These are phyloP conservation scores for Arthrinium puccinioides DNA, from an alignment of 2,329 filamentous ascomycete genomes.

Conservation along the genomic window DNA sequence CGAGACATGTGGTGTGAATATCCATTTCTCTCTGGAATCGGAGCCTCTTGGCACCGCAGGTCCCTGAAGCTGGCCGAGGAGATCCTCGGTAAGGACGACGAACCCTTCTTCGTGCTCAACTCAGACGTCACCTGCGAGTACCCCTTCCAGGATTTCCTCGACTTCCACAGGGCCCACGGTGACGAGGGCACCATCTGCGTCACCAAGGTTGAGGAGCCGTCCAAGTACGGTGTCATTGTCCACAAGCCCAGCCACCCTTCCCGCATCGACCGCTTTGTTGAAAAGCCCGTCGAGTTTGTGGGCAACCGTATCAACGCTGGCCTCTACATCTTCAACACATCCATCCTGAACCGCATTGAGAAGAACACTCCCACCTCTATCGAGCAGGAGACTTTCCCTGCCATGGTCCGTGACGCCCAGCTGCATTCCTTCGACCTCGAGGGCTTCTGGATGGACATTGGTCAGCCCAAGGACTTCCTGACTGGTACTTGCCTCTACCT, in stretches of 20 bases:
- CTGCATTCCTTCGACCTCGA: constrained; percentile 95
- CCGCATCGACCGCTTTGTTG: constrained; percentile 95
- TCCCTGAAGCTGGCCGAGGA: constrained; percentile 92
- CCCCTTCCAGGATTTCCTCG: constrained; percentile 81
- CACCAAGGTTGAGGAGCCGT: constrained; percentile 97
- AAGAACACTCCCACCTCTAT: constrained; percentile 87
- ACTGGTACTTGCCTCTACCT: constrained; percentile 95
- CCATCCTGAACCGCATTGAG: constrained; percentile 84
- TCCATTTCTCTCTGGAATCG: constrained; percentile 93
- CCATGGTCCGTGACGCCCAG: constrained; percentile 81
- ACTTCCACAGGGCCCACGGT: constrained; percentile 89
- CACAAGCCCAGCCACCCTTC: constrained; percentile 90
- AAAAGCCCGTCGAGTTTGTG: constrained; percentile 98
- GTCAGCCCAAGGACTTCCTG: constrained; percentile 97
- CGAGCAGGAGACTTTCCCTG: constrained; percentile 97
- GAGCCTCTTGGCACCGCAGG: constrained; percentile 94
- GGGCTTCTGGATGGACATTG: constrained; percentile 99
- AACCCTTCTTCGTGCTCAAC: constrained; percentile 97
- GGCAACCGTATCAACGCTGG: constrained; percentile 98
- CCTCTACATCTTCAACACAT: constrained; percentile 96
- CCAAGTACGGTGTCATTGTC: constrained; percentile 97
- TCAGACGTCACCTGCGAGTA: constrained; percentile 98
- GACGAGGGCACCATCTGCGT: constrained; percentile 97
- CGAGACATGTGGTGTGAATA: constrained; percentile 85
- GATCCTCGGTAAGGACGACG: constrained; percentile 86